These are phyloP conservation scores for Jacaranda copaia DNA, from an alignment of 257 asterid species.

Conservation along the genomic window DNA sequence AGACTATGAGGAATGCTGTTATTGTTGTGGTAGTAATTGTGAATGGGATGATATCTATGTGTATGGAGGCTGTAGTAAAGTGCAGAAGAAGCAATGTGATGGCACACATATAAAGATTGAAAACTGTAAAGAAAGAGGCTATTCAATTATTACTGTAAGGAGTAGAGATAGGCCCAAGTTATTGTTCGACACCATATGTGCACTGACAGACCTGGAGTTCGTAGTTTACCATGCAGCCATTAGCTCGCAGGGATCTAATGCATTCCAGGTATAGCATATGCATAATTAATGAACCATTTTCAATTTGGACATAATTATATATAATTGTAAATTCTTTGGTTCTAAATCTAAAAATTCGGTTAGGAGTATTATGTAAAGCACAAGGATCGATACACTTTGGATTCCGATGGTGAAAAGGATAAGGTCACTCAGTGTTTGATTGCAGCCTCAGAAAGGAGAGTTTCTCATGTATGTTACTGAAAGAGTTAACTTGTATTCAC, in stretches of 20 bases:
- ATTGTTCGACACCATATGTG: constrained; percentile 79
- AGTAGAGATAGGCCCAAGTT: constrained; percentile 79
- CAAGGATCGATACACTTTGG: constrained; percentile 55
- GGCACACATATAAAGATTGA: constrained; percentile 73
- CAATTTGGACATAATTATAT: neutral
- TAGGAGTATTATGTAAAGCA: constrained; percentile 84
- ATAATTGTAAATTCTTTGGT: neutral
- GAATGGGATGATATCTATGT: constrained; percentile 51
- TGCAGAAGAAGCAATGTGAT: constrained; percentile 42
- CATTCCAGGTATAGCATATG: constrained; percentile 64
- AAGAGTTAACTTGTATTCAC: neutral
- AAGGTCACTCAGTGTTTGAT: constrained; percentile 64
- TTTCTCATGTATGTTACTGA: constrained; percentile 59
- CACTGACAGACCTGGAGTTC: constrained; percentile 74
- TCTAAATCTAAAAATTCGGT: neutral
- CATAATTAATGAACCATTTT: neutral
- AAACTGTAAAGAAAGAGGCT: constrained; percentile 58
- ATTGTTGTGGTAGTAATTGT: constrained; percentile 50
- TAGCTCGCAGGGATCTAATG: constrained; percentile 67
- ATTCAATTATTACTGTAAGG: constrained; percentile 66
- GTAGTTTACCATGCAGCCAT: constrained; percentile 84
- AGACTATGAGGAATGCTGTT: constrained; percentile 73
- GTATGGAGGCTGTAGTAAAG: constrained; percentile 32
- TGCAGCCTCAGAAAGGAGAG: constrained; percentile 88
- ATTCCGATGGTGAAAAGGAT: constrained; percentile 59